A percentile compares a stretch with the other conserved stretches of the same genome.
These are phyloP conservation scores for Candida takata DNA, from an alignment of 805 yeast genomes.

Conservation along the genomic window DNA sequence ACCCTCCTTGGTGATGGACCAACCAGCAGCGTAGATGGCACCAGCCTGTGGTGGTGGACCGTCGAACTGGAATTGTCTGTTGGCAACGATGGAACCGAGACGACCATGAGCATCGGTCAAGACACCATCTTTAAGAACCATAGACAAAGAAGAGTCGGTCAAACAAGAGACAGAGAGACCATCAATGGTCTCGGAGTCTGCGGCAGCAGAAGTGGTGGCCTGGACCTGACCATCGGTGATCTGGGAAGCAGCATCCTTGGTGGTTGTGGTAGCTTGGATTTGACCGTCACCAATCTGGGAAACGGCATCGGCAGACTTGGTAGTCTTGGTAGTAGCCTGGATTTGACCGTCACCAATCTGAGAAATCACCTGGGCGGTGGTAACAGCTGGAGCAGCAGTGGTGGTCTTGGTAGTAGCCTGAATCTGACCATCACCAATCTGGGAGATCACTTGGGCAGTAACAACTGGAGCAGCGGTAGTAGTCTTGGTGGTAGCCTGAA, in stretches of 20 bases:
- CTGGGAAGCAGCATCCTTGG: constrained; percentile 25
- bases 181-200: constrained; percentile 16
- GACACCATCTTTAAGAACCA: constrained; percentile 44
- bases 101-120: constrained; percentile 57
- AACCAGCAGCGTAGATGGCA: constrained; percentile 63
- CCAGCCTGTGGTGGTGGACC: constrained; percentile 86
- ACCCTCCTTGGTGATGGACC: constrained; percentile 50
- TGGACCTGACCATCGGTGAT: constrained; percentile 20
- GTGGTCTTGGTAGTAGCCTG: constrained; percentile 24
- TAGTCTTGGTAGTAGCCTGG: constrained; percentile 27
- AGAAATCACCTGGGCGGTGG: constrained; percentile 22
- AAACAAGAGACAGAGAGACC: constrained; percentile 35
- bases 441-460: constrained; percentile 17
- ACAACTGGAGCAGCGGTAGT: constrained; percentile 25
- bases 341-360: constrained; percentile 28
- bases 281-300: constrained; percentile 57
- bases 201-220: constrained; percentile 13
- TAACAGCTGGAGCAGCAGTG: constrained; percentile 16
- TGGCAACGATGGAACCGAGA: constrained; percentile 73
- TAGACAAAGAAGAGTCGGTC: constrained; percentile 42
- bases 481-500: constrained; percentile 19
- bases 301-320: constrained; percentile 25
- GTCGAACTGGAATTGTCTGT: constrained; percentile 81
- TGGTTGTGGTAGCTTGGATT: constrained; percentile 35
- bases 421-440: constrained; percentile 20